Evolutionary conservation across 1,284 basidiomycete genomes (phyloP).

Genomic region (Ceratobasidium sp.): DNA sequence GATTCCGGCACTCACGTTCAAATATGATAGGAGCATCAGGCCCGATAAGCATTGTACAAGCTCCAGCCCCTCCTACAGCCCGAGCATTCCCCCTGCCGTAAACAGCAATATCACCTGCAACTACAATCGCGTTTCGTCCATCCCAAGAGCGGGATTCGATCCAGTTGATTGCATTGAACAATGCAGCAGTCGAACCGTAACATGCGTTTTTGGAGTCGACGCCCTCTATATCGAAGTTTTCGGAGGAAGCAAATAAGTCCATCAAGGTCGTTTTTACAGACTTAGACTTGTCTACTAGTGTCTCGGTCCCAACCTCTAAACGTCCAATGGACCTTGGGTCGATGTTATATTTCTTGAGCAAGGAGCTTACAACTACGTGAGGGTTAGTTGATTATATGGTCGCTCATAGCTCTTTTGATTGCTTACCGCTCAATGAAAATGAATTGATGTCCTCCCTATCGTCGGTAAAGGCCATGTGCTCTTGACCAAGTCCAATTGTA

Average conservation of each 20-base stretch:
- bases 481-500: constrained; percentile 97
- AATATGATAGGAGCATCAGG: constrained; percentile 94
- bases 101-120: constrained; percentile 96
- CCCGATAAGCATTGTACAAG: constrained; percentile 93
- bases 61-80: constrained; percentile 96
- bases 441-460: constrained; percentile 99
- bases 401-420: too few species aligned
- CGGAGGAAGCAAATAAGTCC: constrained; percentile 93
- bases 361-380: constrained; percentile 79
- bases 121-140: constrained; percentile 96
- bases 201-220: constrained; percentile 99
- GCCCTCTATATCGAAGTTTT: constrained; percentile 98
- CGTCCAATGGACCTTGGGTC: constrained; percentile 97
- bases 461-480: constrained; percentile 97
- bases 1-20: constrained; percentile 80
- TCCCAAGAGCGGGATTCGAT: constrained; percentile 96
- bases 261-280: constrained; percentile 98
- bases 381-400: neutral
- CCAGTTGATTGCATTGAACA: constrained; percentile 87
- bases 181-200: constrained; percentile 94
- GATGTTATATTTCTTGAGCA: constrained; percentile 95
- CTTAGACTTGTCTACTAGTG: constrained; percentile 99
- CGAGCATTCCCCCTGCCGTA: constrained; percentile 96
- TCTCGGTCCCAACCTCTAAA: constrained; percentile 98
- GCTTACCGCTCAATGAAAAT: constrained; percentile 90